Evolutionary conservation across 192 early-diverging fungal genomes (phyloP).

Genomic region (Jimgerdemannia lactiflua): DNA sequence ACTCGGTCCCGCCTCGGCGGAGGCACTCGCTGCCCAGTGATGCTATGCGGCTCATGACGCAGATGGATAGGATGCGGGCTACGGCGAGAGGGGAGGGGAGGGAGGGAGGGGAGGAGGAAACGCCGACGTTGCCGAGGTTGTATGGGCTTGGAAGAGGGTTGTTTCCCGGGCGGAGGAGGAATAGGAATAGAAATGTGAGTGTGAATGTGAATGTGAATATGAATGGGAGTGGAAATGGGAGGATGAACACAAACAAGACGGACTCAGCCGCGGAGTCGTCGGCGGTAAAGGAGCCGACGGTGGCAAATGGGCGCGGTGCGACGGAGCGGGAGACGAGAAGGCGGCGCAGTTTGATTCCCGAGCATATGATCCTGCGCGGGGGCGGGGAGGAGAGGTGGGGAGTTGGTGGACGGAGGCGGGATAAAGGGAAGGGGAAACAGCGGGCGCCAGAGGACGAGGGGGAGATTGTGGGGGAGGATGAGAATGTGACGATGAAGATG

Average conservation of each 20-base stretch:
- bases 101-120: background rate
- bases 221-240: background rate
- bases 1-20: background rate
- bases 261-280: background rate
- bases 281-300: background rate
- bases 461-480: too few species aligned
- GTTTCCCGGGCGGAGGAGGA: background rate
- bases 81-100: background rate
- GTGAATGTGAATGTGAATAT: background rate
- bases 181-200: background rate
- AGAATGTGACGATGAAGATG: too few species aligned
- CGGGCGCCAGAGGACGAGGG: too few species aligned
- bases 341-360: too few species aligned
- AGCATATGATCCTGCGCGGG: too few species aligned
- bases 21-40: background rate
- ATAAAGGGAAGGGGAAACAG: too few species aligned
- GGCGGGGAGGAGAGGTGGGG: too few species aligned
- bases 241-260: background rate
- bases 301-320: too few species aligned
- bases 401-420: too few species aligned
- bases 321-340: too few species aligned
- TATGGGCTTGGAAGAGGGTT: background rate
- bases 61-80: background rate
- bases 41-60: background rate
- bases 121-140: background rate